These are phyloP conservation scores for Nothophytophthora sp. DNA, from an alignment of 352 stramenopile species.

Conservation along the genomic window DNA sequence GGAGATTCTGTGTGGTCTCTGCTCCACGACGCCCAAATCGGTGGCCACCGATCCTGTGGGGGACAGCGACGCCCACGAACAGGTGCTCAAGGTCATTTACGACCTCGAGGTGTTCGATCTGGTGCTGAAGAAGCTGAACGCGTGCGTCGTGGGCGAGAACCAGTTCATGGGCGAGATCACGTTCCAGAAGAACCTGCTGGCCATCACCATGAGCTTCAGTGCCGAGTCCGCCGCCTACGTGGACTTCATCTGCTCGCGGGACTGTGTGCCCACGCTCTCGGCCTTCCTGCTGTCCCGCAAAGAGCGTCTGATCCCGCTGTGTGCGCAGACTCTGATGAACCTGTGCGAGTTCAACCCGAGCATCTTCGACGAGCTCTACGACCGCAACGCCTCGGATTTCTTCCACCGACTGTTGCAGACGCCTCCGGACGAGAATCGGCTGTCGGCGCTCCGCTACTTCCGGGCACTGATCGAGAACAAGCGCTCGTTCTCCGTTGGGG, in stretches of 20 bases:
- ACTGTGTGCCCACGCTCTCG: slow-evolving; percentile 53
- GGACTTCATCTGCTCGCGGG: slow-evolving; percentile 59
- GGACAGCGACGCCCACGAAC: slow-evolving; percentile 32
- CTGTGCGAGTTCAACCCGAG: slow-evolving; percentile 70
- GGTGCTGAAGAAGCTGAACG: slow-evolving; percentile 71
- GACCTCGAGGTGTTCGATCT: slow-evolving; percentile 66
- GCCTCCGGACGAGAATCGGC: slow-evolving; percentile 70
- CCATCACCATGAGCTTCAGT: slow-evolving; percentile 79
- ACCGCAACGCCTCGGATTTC: slow-evolving; percentile 69
- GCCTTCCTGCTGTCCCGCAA: slow-evolving; percentile 76
- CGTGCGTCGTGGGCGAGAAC: slow-evolving; percentile 59
- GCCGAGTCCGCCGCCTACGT: slow-evolving; percentile 52
- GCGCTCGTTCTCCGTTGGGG: slow-evolving; percentile 45
- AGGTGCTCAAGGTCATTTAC: slow-evolving; percentile 57
- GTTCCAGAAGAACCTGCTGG: slow-evolving; percentile 75
- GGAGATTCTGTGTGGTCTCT: slow-evolving; percentile 71
- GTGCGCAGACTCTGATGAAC: slow-evolving; percentile 78
- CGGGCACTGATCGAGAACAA: slow-evolving; percentile 56
- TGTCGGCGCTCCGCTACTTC: slow-evolving; percentile 78
- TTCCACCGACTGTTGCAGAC: slow-evolving; percentile 79
- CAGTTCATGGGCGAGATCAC: slow-evolving; percentile 80
- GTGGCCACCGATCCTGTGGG: slow-evolving; percentile 10
- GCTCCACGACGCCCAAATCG: slow-evolving; percentile 45
- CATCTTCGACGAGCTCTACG: slow-evolving; percentile 66
- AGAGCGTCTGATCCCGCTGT: slow-evolving; percentile 59